Conservation (phyloP, 1,284 basidiomycete species). For the Fomitopsis schrenkii region DNA sequence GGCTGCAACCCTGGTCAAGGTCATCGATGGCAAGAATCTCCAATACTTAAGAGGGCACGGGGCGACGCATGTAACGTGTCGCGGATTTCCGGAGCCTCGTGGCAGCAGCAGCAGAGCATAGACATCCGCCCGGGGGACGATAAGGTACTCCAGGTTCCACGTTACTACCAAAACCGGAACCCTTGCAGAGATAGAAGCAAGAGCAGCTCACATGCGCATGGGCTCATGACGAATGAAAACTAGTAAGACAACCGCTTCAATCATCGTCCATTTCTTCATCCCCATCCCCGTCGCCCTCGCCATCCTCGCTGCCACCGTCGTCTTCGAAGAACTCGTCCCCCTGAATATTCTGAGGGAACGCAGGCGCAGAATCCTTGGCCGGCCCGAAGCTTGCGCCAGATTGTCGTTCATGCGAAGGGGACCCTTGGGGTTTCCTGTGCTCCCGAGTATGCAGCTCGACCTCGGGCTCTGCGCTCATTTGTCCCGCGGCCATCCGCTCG, state of each 20-base stretch:
- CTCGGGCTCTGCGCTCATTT: conserved; percentile 63
- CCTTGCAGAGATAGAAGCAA: no score
- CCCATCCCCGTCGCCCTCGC: neutral
- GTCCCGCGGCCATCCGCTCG: conserved; percentile 59
- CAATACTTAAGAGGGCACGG: no score
- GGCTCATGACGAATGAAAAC: no score
- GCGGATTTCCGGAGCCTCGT: no score
- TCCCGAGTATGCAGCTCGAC: conserved; percentile 22
- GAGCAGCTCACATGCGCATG: no score
- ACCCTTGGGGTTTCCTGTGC: neutral
- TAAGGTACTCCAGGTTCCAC: no score
- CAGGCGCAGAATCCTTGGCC: neutral
- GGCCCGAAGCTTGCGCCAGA: neutral
- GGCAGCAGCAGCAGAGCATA: no score
- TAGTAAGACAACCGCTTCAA: neutral
- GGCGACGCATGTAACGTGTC: no score
- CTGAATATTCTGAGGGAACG: neutral
- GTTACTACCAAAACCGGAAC: no score
- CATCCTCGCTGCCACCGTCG: neutral
- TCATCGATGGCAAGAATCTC: no score
- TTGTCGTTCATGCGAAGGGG: neutral
- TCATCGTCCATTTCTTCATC: neutral
- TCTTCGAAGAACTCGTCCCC: conserved; percentile 10
- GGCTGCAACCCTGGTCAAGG: no score
- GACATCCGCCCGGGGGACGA: no score